phyloP scores from a whole-genome alignment of 176 grass and related monocot species.

The Carex kokanica region DNA sequence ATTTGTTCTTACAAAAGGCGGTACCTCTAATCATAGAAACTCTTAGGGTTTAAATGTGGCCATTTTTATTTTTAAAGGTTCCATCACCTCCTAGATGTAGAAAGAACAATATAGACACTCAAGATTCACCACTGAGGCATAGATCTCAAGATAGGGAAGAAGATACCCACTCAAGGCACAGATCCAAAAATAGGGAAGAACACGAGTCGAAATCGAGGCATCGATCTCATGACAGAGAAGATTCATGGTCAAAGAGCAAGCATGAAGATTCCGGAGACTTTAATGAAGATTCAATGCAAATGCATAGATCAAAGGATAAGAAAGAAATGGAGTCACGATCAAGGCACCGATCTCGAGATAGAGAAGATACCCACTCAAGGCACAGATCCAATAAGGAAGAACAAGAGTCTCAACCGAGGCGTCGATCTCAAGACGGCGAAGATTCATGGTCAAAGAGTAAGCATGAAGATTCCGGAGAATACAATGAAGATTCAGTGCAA shows the following conservation, averaged over 20 bases:
- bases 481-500: no score
- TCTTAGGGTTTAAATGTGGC: neutral
- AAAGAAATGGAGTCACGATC: slow-evolving; percentile 6
- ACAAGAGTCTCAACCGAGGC: slow-evolving; percentile 14
- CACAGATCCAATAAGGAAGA: slow-evolving; percentile 31
- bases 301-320: neutral
- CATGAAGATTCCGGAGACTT: slow-evolving; percentile 29
- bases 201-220: slow-evolving; percentile 13
- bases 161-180: slow-evolving; percentile 29
- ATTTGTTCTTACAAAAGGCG: no score
- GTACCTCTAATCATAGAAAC: no score
- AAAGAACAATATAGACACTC: slow-evolving; percentile 21
- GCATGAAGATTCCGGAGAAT: slow-evolving; percentile 29
- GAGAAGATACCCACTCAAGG: neutral
- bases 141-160: slow-evolving; percentile 23
- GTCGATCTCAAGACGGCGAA: neutral
- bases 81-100: slow-evolving; percentile 54
- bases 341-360: slow-evolving; percentile 16
- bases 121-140: slow-evolving; percentile 49
- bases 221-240: neutral
- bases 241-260: slow-evolving; percentile 15
- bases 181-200: slow-evolving; percentile 31
- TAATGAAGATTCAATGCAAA: neutral
- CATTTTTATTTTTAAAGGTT: slow-evolving; percentile 34
- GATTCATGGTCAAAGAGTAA: neutral